These are phyloP conservation scores for Oryza longistaminata DNA, from an alignment of 176 grass and related monocot genomes.

Conservation along the genomic window DNA sequence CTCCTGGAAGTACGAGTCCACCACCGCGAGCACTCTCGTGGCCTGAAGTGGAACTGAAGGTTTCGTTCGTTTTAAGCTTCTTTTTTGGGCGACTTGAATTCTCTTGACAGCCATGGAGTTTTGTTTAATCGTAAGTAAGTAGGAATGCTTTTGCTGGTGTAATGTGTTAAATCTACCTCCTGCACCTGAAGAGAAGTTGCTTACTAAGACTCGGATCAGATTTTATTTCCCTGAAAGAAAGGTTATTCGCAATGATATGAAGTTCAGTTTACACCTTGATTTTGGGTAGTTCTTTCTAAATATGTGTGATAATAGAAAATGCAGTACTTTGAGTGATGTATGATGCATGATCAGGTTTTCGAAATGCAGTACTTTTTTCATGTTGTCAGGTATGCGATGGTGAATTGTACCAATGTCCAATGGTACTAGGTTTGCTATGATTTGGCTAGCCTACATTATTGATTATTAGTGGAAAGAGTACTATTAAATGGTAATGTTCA, in stretches of 20 bases:
- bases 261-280: neutral
- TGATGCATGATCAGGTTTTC: neutral
- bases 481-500: neutral
- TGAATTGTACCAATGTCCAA: neutral
- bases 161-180: constrained; percentile 3
- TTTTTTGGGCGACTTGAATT: constrained; percentile 28
- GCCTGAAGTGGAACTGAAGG: constrained; percentile 14
- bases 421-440: neutral
- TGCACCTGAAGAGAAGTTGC: neutral
- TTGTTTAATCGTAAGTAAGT: constrained; percentile 2
- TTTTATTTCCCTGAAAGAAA: neutral
- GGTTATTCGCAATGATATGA: constrained; percentile 8
- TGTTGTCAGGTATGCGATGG: neutral
- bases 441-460: neutral
- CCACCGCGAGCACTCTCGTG: constrained; percentile 40
- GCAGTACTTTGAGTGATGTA: neutral
- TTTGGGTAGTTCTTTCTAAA: constrained; percentile 2
- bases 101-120: neutral
- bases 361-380: neutral
- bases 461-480: neutral
- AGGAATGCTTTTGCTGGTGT: constrained; percentile 24
- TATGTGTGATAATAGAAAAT: neutral
- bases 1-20: constrained; percentile 46
- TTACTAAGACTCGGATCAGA: constrained; percentile 1
- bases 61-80: constrained; percentile 1